phyloP scores from a whole-genome alignment of 768 basidiomycete species.

The Cystofilobasidium macerans region DNA sequence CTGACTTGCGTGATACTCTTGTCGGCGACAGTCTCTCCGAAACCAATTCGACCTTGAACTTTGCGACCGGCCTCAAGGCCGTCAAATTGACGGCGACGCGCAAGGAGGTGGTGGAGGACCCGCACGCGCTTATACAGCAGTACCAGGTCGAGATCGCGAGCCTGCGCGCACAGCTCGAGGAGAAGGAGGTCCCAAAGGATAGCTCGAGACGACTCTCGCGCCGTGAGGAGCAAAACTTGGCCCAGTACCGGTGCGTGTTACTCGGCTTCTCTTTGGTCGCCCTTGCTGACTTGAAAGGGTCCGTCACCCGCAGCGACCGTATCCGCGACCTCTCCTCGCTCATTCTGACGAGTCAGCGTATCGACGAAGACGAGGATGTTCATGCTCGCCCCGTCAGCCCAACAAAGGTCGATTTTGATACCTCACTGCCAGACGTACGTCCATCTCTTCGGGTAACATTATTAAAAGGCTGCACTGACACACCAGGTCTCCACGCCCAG shows the following conservation, averaged over 20 bases:
- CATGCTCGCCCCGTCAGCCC: conserved; percentile 66
- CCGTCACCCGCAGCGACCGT: conserved; percentile 27
- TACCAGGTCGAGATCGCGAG: conserved; percentile 92
- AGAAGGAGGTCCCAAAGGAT: conserved; percentile 50
- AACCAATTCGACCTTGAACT: conserved; percentile 75
- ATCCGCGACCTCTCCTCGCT: conserved; percentile 36
- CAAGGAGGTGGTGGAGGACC: conserved; percentile 78
- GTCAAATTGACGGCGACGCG: conserved; percentile 67
- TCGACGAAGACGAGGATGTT: conserved; percentile 37
- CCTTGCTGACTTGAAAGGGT: conserved; percentile 38
- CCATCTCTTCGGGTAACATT: background rate
- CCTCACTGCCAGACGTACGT: conserved; percentile 18
- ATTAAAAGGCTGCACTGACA: background rate
- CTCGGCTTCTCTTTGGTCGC: conserved; percentile 47
- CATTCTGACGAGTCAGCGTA: conserved; percentile 60
- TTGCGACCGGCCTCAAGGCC: conserved; percentile 45
- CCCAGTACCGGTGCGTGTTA: conserved; percentile 9
- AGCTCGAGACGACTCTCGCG: conserved; percentile 41
- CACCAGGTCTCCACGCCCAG: conserved; percentile 36
- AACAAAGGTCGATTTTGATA: conserved; percentile 56
- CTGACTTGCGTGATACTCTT: too few species aligned
- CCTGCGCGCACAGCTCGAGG: conserved; percentile 61
- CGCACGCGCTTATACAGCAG: conserved; percentile 82
- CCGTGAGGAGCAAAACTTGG: conserved; percentile 31
- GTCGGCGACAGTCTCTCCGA: conserved; percentile 49